Evolutionary conservation across 108 stramenopile genomes (phyloP), one percentile per base, ranked within the genome.

Genomic region (Nannochloropsis salina): DNA sequence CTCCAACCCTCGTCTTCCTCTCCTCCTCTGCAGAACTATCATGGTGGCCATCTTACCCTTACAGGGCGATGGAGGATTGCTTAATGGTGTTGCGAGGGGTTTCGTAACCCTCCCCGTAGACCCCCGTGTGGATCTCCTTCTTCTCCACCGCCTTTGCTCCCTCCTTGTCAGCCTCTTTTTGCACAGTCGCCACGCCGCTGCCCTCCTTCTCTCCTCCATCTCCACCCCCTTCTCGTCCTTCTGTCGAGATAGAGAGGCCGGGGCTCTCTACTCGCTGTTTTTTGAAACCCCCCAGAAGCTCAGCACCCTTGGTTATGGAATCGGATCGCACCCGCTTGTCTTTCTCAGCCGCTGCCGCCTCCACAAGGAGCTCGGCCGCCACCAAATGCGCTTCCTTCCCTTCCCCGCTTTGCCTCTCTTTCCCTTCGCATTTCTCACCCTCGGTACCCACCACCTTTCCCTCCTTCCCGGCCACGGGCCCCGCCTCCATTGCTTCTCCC

Each of bases 241-340:
- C 31, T n/a, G 61, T 74, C 2, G 61, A 74, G 61, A 74, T 74
- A 15, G 61, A 74, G 20, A 74, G 61, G 20, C n/a, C 20, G 0
- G 61, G 61, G 61, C 61, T 74, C 61, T 74, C 61, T n/a, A 74
- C 61, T n/a, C 61, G 61, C 61, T 74, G 61, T n/a, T 74, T 74
- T n/a, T 74, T 74, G 6, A 74, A 74, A 4, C 61, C 61, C n/a
- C 61, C 61, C 61, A 74, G 61, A 4, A 74, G n/a, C 61, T 74
- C 61, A 2, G 61, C 61, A n/a, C 61, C 61, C 2, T 15, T 74
- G 4, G 61, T 74, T 15, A 74, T 74, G 15, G 61, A 74, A 8
- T 74, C 61, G 20, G 61, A 74, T n/a, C 61, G 15, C 8, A n/a
- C 61, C 61, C 61, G 61, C 61, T 74, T 74, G 61, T 74, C 61